phyloP scores from a whole-genome alignment of 331 rosid genomes.

The Cydonia oblonga region DNA sequence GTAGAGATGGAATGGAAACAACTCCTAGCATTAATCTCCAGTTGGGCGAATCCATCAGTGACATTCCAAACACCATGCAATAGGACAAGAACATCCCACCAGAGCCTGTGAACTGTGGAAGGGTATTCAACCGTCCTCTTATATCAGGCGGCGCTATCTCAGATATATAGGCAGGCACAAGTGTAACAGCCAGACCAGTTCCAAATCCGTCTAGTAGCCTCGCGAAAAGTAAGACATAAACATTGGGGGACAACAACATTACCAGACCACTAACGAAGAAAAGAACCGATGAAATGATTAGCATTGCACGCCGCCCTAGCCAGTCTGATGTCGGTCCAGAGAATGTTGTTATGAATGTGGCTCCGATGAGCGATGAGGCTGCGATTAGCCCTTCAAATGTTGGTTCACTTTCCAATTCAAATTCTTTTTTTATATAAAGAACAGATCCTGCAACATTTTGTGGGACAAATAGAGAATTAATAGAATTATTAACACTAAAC shows the following conservation, averaged over 20 bases:
- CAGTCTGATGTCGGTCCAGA: constrained; percentile 14
- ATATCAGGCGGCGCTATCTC: constrained; percentile 20
- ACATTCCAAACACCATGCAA: constrained; percentile 20
- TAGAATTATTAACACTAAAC: not conserved
- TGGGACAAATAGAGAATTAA: not conserved
- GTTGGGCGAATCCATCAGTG: constrained; percentile 8
- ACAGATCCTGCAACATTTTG: constrained; percentile 7
- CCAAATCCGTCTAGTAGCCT: constrained; percentile 18
- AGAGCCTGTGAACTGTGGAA: constrained; percentile 20
- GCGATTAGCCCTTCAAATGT: constrained; percentile 17
- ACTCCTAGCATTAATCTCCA: constrained; percentile 24
- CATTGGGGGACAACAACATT: constrained; percentile 17
- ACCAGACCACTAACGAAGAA: constrained; percentile 9
- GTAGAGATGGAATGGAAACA: constrained; percentile 13
- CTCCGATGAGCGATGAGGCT: constrained; percentile 16
- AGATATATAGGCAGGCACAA: constrained; percentile 18
- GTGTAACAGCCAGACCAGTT: constrained; percentile 18
- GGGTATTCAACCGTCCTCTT: constrained; percentile 12
- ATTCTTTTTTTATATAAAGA: constrained; percentile 13
- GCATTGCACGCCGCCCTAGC: constrained; percentile 15
- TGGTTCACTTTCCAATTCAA: constrained; percentile 4
- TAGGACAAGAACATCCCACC: constrained; percentile 22
- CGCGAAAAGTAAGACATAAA: constrained; percentile 11
- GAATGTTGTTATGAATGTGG: constrained; percentile 10
- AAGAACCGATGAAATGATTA: constrained; percentile 6